Evolutionary conservation across 805 yeast genomes (phyloP), one percentile per base, ranked within the genome.

Genomic region (Yamadazyma ubonensis): DNA sequence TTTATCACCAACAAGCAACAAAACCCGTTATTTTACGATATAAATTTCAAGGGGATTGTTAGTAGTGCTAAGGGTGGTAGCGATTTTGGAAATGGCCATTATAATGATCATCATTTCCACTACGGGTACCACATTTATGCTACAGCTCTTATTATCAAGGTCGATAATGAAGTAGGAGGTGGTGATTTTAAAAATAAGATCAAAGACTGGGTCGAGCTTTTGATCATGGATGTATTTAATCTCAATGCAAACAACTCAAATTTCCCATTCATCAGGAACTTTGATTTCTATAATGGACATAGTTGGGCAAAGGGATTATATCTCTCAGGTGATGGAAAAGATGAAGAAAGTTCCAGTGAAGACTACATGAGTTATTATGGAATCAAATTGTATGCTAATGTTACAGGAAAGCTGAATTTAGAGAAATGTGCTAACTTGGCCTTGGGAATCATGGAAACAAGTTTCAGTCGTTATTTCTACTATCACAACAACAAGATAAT

Each of bases 71-170:
- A 76, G 4, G 65, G 73, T 23, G 69, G 63, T 26, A 78, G 78
- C 19, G 96, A 89, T 63, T 82, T 78, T 53, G 89, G 88, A 33
- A 82, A 82, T 53, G 71, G 86, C 1, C 76, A 71, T 55, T 83
- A 81, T 57, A 83, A 82, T 53, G 88, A 83, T 52, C 90, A 83
- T 57, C 88, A 83, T 56, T 82, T 81, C 67, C 88, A 83, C 56
- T 83, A 83, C 50, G 86, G 86, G 10, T 58, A 57, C 39, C 46
- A 44, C 22, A 45, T 59, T 20, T 54, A 55, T 33, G 63, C 63
- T 1, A 50, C 54, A 20, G 61, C 61, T 3, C 33, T 58, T 10
- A 36, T 53, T 22, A 57, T 54, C 5, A 44, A 51, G 23, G 51
- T 59, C 16, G 63, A 58, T 39, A 30, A 44, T 12, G 44, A 46